Evolutionary conservation across 495 filamentous ascomycete genomes (phyloP).

Genomic region (Hypoxylon rickii): DNA sequence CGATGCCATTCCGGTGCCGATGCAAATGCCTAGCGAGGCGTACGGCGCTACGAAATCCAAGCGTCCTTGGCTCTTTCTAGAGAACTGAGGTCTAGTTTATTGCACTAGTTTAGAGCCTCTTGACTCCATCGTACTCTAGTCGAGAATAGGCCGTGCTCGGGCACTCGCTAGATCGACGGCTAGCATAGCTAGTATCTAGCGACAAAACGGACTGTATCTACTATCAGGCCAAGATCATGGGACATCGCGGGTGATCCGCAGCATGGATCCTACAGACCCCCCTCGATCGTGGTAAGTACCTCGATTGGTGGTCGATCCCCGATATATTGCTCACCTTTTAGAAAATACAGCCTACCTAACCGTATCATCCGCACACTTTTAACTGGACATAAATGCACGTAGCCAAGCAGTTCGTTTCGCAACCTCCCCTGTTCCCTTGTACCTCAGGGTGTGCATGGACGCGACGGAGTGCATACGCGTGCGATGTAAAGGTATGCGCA

Average conservation of each 20-base stretch:
- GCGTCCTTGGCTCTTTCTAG: constrained; percentile 38
- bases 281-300: not conserved
- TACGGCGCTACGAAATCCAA: constrained; percentile 34
- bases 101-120: not conserved
- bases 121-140: constrained; percentile 2
- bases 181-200: constrained; percentile 3
- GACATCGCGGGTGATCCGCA: constrained; percentile 15
- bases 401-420: no score
- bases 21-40: constrained; percentile 48
- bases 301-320: not conserved
- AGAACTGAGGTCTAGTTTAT: constrained; percentile 17
- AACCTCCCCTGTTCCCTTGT: no score
- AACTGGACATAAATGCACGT: no score
- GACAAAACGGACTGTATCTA: constrained; percentile 3
- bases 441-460: no score
- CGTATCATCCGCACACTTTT: no score
- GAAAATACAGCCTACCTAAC: no score
- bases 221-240: constrained; percentile 5
- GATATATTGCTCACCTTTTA: not conserved
- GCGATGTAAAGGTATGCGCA: no score
- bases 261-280: constrained; percentile 7
- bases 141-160: constrained; percentile 3
- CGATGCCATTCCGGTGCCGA: constrained; percentile 68
- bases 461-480: no score
- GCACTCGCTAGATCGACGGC: constrained; percentile 4